These are phyloP conservation scores for Teunomyces cretensis DNA, from an alignment of 805 yeast genomes.

Conservation along the genomic window DNA sequence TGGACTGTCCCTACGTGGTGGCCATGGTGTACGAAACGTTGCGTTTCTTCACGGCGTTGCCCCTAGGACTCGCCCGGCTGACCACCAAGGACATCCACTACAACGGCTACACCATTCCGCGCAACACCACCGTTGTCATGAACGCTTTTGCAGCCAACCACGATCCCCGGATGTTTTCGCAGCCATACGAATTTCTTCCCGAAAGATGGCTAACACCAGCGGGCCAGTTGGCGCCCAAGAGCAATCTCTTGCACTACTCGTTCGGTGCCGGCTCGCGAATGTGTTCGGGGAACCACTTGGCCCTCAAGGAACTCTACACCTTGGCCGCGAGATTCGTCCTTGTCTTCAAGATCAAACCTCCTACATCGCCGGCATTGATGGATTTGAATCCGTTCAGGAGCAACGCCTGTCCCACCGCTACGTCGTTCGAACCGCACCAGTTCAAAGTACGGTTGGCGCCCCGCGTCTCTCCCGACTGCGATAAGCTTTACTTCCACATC, in stretches of 20 bases:
- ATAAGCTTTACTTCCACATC: slow-evolving; percentile 16
- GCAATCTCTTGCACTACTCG: slow-evolving; percentile 43
- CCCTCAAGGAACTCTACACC: slow-evolving; percentile 63
- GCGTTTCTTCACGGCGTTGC: slow-evolving; percentile 63
- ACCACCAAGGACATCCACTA: slow-evolving; percentile 52
- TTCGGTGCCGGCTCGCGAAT: slow-evolving; percentile 73
- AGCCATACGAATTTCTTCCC: slow-evolving; percentile 52
- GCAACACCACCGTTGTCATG: slow-evolving; percentile 57
- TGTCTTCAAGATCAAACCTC: slow-evolving; percentile 48
- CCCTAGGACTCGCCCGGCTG: slow-evolving; percentile 62
- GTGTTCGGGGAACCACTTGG: slow-evolving; percentile 70
- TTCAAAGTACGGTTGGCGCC: slow-evolving; percentile 30
- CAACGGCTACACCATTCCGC: slow-evolving; percentile 46
- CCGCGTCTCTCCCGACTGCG: slow-evolving; percentile 17
- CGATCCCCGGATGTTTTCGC: slow-evolving; percentile 43
- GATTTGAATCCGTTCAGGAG: slow-evolving; percentile 49
- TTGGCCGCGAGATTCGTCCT: slow-evolving; percentile 53
- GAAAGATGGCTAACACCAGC: slow-evolving; percentile 47
- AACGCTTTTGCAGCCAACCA: slow-evolving; percentile 73
- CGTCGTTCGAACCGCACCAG: slow-evolving; percentile 60
- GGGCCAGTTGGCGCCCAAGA: slow-evolving; percentile 9
- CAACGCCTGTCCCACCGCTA: slow-evolving; percentile 54
- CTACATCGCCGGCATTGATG: slow-evolving; percentile 38
- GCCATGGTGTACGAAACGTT: slow-evolving; percentile 66
- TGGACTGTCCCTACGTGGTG: slow-evolving; percentile 47